phyloP scores from a whole-genome alignment of 768 basidiomycete genomes.

The Mycena pura region DNA sequence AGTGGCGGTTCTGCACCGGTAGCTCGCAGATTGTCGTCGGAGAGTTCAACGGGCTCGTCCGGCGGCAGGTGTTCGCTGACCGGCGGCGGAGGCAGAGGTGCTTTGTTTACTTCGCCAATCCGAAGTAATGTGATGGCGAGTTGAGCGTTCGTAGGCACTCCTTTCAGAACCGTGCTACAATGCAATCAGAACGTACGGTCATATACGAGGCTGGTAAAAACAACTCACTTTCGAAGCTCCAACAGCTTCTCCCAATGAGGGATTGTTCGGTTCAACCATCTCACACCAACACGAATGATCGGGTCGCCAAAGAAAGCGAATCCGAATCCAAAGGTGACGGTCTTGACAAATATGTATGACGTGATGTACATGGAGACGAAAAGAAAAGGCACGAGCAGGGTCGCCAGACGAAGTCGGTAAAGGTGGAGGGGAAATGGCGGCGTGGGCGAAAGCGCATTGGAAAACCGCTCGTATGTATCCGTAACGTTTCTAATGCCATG shows the following conservation, averaged over 20 bases:
- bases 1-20: conserved; percentile 10
- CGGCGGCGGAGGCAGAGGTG: conserved; percentile 48
- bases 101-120: conserved; percentile 43
- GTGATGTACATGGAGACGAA: conserved; percentile 37
- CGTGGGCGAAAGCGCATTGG: conserved; percentile 45
- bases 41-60: conserved; percentile 9
- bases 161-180: conserved; percentile 42
- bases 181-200: conserved; percentile 11
- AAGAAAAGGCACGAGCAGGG: conserved; percentile 37
- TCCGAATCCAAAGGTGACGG: conserved; percentile 38
- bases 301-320: conserved; percentile 50
- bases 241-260: conserved; percentile 46
- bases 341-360: conserved; percentile 37
- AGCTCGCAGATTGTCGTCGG: conserved; percentile 14
- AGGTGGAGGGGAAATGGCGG: conserved; percentile 40
- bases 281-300: conserved; percentile 34
- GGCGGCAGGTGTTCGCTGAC: conserved; percentile 17
- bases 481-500: conserved; percentile 11
- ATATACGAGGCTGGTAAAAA: conserved; percentile 8
- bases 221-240: conserved; percentile 43
- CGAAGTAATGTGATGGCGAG: conserved; percentile 49
- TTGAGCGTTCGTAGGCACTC: conserved; percentile 53
- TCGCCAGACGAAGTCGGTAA: conserved; percentile 38
- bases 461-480: conserved; percentile 12
- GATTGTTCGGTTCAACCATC: conserved; percentile 37